A percentile compares a stretch with the other conserved stretches of the same genome.
Evolutionary conservation across 2,329 filamentous ascomycete genomes (phyloP).

Genomic region (Scytalidium lignicola): DNA sequence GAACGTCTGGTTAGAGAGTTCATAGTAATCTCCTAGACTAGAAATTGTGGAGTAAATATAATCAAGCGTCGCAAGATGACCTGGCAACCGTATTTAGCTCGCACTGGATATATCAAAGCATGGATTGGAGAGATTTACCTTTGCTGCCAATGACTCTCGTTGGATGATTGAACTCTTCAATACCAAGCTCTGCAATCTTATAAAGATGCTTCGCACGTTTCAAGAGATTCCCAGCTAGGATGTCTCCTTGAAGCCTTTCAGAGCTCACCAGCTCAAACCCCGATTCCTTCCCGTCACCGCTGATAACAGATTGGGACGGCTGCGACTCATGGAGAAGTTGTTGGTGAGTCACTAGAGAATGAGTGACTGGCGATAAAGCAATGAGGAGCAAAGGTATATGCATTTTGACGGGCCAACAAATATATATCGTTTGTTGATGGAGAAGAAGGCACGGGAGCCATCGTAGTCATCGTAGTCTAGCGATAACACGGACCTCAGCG

Average conservation of each 20-base stretch:
- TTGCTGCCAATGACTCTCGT: conserved; percentile 66
- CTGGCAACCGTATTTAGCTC: conserved; percentile 30
- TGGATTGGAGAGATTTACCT: conserved; percentile 35
- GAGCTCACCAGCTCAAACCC: conserved; percentile 40
- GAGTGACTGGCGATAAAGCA: conserved; percentile 10
- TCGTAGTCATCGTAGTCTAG: no score
- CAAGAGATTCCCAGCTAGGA: conserved; percentile 51
- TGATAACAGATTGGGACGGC: conserved; percentile 16
- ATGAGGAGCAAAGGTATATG: conserved; percentile 7
- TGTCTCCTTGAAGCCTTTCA: conserved; percentile 49
- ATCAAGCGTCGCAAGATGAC: conserved; percentile 58
- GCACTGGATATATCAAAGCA: conserved; percentile 12
- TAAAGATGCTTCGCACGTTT: conserved; percentile 57
- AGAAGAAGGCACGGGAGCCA: background rate
- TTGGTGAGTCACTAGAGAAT: conserved; percentile 13
- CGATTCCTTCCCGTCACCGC: conserved; percentile 1
- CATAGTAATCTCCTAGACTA: conserved; percentile 55
- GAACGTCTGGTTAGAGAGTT: conserved; percentile 58
- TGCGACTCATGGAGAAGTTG: conserved; percentile 11
- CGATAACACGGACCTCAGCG: no score
- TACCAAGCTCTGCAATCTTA: conserved; percentile 53
- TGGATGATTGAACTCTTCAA: conserved; percentile 60
- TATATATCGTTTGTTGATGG: background rate
- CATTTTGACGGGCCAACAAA: background rate
- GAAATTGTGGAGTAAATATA: conserved; percentile 55